Evolutionary conservation across 768 basidiomycete species (phyloP), one percentile per base, ranked within the genome.

Genomic region (Boletellus ananiceps): DNA sequence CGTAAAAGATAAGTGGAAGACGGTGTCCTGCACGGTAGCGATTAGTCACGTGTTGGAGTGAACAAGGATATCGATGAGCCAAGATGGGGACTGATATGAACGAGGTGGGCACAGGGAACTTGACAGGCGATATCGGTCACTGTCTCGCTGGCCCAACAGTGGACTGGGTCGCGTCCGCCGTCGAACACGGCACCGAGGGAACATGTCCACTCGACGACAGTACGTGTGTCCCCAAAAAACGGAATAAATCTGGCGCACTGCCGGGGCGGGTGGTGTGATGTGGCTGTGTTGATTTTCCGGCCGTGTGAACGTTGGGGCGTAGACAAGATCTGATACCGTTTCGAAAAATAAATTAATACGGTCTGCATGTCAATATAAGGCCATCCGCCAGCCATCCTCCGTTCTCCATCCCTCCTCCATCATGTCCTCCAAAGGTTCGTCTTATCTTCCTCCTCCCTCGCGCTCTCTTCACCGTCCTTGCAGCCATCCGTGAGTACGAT

Each of bases 401-500:
- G n/a, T 50, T 49, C 40, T 50, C 38, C n/a, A 40, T 44, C 34
- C 23, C 27, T 40, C 40, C 29, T 57, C 55, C 63, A 60, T 40
- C 64, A 66, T 66, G 65, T 66, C 65, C 49, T 66, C 65, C 40
- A 68, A 66, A 63, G 65, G 65, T 67, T 2, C 2, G 63, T 56
- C 38, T n/a, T 8, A 0, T 37, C 14, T 31, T 27, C 8, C 29
- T 36, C 42, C 31, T 34, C 12, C 3, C n/a, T 7, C 4, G 2
- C 11, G 5, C 39, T 5, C 5, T 23, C 11, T 56, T 63, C 16
- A 61, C 44, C 41, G 1, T 16, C 18, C 47, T n/a, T 18, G 29
- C 40, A 84, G 83, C 86, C 59, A 95, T 97, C 75, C 88, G 90
- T 66, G 93, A 97, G 79, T 98, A 93, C 79, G 95, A 99, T 69